A percentile compares a stretch with the other conserved stretches of the same genome.
Evolutionary conservation across 2,329 filamentous ascomycete genomes (phyloP).

Genomic region (Berkeleyomyces rouxiae): DNA sequence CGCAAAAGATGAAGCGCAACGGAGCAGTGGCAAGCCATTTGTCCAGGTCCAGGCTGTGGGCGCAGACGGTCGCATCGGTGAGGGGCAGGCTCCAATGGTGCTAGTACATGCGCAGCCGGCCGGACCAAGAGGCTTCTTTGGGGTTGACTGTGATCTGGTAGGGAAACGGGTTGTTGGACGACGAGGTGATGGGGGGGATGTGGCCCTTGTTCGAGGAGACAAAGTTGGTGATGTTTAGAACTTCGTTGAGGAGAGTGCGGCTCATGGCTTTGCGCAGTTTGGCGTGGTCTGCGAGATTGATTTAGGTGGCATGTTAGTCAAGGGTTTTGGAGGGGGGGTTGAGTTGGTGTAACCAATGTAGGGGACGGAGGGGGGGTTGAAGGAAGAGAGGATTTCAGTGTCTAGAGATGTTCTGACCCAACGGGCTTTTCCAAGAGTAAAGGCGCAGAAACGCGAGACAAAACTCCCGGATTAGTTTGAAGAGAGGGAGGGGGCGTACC

Average conservation of each 20-base stretch:
- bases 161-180: conserved; percentile 84
- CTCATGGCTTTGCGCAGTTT: conserved; percentile 88
- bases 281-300: conserved; percentile 46
- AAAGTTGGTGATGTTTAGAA: conserved; percentile 75
- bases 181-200: conserved; percentile 91
- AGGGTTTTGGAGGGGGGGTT: neutral
- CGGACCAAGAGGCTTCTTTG: conserved; percentile 59
- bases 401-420: neutral
- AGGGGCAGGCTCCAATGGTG: neutral
- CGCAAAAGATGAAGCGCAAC: neutral
- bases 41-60: neutral
- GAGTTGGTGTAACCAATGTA: conserved; percentile 1
- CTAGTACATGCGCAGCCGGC: conserved; percentile 13
- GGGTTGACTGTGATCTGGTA: conserved; percentile 86
- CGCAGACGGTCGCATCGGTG: neutral
- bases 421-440: neutral
- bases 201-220: conserved; percentile 86
- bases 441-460: neutral
- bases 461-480: conserved; percentile 4
- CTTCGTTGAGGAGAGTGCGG: conserved; percentile 69
- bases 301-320: neutral
- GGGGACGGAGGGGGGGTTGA: neutral
- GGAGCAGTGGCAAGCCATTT: neutral
- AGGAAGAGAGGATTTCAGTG: neutral
- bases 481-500: conserved; percentile 36